Evolutionary conservation across 2,329 filamentous ascomycete genomes (phyloP).

Genomic region (Nigrospora sphaerica): DNA sequence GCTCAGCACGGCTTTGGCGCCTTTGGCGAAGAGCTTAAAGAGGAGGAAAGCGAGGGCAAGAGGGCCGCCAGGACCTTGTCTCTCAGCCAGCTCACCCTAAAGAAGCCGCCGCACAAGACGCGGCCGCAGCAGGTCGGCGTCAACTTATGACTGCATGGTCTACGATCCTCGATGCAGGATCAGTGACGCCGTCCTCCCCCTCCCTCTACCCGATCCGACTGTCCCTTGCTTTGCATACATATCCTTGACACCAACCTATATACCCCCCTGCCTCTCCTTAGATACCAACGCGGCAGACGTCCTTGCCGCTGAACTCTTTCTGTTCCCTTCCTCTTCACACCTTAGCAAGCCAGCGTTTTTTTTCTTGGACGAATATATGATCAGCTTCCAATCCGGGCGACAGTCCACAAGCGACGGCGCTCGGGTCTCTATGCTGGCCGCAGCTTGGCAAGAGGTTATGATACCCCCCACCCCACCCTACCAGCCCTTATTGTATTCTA

Average conservation of each 20-base stretch:
- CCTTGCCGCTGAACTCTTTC: neutral
- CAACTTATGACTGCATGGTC: conserved; percentile 24
- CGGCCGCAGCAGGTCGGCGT: conserved; percentile 11
- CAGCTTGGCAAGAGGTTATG: neutral
- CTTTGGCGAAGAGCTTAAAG: conserved; percentile 34
- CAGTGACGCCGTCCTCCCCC: neutral
- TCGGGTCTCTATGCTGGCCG: neutral
- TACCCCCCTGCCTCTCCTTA: too few species aligned
- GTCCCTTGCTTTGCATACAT: neutral
- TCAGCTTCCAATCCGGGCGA: neutral
- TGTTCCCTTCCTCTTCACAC: neutral
- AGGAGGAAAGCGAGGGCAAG: conserved; percentile 31
- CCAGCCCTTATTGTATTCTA: too few species aligned
- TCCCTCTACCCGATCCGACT: neutral
- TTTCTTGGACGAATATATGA: too few species aligned
- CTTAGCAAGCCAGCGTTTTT: neutral
- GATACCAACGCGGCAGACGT: too few species aligned
- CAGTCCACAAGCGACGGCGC: neutral
- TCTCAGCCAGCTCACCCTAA: conserved; percentile 51
- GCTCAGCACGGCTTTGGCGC: conserved; percentile 28
- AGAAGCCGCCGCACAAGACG: conserved; percentile 23
- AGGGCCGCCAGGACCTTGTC: conserved; percentile 59
- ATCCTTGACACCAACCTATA: too few species aligned
- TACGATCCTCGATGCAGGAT: conserved; percentile 1
- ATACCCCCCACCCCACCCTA: neutral